Conservation (phyloP, 257 asterid genomes). For the Prunella vulgaris region DNA sequence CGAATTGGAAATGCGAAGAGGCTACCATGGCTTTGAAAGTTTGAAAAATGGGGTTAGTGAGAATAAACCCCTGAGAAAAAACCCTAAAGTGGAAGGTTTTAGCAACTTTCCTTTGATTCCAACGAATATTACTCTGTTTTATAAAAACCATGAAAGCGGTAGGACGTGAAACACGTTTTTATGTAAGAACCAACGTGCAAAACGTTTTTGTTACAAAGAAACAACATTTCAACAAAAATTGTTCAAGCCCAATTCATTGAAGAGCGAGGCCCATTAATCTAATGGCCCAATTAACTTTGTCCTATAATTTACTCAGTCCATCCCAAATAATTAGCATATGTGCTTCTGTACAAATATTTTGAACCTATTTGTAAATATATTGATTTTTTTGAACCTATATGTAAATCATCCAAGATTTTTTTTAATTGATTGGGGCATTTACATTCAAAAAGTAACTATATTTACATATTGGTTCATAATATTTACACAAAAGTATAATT, state of each 20-base stretch:
- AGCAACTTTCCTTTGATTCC: background rate
- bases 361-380: too few relatives aligned
- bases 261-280: background rate
- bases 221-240: background rate
- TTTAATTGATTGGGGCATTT: too few relatives aligned
- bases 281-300: background rate
- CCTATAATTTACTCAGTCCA: background rate
- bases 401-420: too few relatives aligned
- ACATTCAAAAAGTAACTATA: too few relatives aligned
- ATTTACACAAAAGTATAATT: too few relatives aligned
- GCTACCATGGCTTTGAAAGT: background rate
- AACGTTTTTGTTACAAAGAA: background rate
- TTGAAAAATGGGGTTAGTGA: slow-evolving; percentile 4
- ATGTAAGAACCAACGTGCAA: background rate
- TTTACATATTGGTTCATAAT: too few relatives aligned
- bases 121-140: slow-evolving; percentile 28
- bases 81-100: slow-evolving; percentile 29
- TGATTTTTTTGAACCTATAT: too few relatives aligned
- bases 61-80: slow-evolving; percentile 31
- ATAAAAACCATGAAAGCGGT: background rate
- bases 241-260: background rate
- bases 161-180: background rate
- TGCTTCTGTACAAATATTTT: too few relatives aligned
- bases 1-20: background rate
- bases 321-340: too few relatives aligned